Evolutionary conservation across 2,329 filamentous ascomycete species (phyloP), one percentile per base, ranked within the genome.

Genomic region (Xylariaceae sp.): DNA sequence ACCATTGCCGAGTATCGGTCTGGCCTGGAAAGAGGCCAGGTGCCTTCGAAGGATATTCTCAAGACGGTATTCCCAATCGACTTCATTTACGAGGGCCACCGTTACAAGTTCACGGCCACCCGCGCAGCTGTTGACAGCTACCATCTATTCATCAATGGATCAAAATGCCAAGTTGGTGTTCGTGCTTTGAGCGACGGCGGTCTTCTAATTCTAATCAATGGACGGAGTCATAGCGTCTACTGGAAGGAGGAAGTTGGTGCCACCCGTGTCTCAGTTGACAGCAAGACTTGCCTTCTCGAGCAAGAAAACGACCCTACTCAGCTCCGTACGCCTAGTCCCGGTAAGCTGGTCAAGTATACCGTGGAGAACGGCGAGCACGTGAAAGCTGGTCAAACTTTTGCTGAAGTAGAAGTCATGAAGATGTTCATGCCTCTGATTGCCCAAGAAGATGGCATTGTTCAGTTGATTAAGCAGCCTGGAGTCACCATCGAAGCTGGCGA

Each of bases 401-500:
- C 95, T 53, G 95, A 99, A 76, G 94, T 99, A 36, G 95, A 99
- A 78, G 95, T 99, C 77, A 99, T 99, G 95, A 99, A 99, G 85
- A 99, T 99, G 95, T 98, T 98, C 84, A 99, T 99, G 95, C 95
- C 95, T 70, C 83, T 99, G 53, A 85, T 99, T 60, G 91, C 95
- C 2, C 89, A 93, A 73, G 95, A 99, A 75, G 95, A 96, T 69
- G 95, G 95, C 81, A 85, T 96, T 52, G 94, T 99, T 54, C 95
- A 97, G 79, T 86, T 99, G 69, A 96, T 99, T 82, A 99, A 99
- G 86, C 95, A 98, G 79, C 95, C 95, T 62, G 95, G 95, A 74
- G 91, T 95, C n/a, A 96, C 92, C 16, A 89, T 99, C 44, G 93
- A 98, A 76, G 95, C 95, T 72, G 95, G 95, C 76, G 95, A 99